Percentiles rank a stretch among this genome's conserved stretches.
These are phyloP conservation scores for Leucocoprinus gongylophorus DNA, from an alignment of 1,284 basidiomycete species.

Conservation along the genomic window DNA sequence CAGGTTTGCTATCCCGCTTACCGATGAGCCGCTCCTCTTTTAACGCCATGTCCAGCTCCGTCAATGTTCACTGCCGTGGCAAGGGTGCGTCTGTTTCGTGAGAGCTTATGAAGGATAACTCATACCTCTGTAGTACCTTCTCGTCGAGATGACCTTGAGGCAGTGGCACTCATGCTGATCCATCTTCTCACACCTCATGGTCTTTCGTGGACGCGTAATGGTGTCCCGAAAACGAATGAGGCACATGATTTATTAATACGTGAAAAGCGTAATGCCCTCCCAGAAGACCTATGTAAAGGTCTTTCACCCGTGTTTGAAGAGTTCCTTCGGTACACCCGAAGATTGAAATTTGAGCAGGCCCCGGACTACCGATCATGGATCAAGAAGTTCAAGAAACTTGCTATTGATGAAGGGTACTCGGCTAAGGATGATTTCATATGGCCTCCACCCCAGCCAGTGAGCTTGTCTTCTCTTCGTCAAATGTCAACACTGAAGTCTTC, in stretches of 20 bases:
- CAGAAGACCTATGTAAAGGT: conserved; percentile 63
- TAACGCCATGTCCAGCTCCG: conserved; percentile 36
- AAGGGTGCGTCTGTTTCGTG: conserved; percentile 41
- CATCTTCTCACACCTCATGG: conserved; percentile 70
- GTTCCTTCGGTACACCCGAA: conserved; percentile 60
- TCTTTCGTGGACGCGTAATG: conserved; percentile 68
- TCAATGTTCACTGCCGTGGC: conserved; percentile 67
- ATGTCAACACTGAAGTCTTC: not conserved
- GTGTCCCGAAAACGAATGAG: conserved; percentile 58
- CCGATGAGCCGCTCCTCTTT: not conserved
- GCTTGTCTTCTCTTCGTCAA: not conserved
- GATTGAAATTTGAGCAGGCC: conserved; percentile 52
- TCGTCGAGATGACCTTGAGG: conserved; percentile 69
- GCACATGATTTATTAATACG: conserved; percentile 56
- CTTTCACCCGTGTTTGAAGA: conserved; percentile 67
- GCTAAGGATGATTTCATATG: conserved; percentile 58
- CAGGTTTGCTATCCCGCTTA: conserved; percentile 28
- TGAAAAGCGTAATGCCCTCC: conserved; percentile 48
- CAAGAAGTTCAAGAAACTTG: conserved; percentile 51
- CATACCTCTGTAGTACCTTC: conserved; percentile 48
- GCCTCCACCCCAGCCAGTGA: conserved; percentile 50
- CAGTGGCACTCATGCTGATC: conserved; percentile 67
- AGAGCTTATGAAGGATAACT: not conserved
- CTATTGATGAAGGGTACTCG: conserved; percentile 49
- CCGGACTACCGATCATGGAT: conserved; percentile 63